Evolutionary conservation across 495 filamentous ascomycete genomes (phyloP), one percentile per base, ranked within the genome.

Genomic region (Penicillium canariense): DNA sequence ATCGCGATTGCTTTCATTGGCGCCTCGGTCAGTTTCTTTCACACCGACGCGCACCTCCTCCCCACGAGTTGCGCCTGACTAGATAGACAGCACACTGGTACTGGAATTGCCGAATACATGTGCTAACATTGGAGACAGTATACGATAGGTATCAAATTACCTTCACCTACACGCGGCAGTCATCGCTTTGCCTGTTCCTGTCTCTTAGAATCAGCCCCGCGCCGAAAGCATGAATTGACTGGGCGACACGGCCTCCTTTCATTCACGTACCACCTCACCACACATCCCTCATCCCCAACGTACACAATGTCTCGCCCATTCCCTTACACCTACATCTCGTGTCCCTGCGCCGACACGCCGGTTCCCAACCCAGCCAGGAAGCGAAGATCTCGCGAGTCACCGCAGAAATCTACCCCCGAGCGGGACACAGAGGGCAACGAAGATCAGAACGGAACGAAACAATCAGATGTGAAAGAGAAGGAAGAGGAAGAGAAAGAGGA

Each of bases 261-360:
- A 43, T 49, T 28, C 35, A 46, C 40, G 11, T 34, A 18, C 28
- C 26, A 18, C 38, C 36, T 22, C 27, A 36, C 39, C 18, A 28
- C 27, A 22, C 20, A 30, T 23, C 42, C 17, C 23, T 23, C 27
- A 25, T n/a, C 11, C 18, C 1, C 20, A n/a, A 32, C 31, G 38
- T 15, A 23, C 47, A 56, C 7, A 20, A 94, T 93, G 89, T 83
- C 87, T 25, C 80, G 84, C 28, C 78, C 84, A 27, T 91, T 87
- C 60, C 94, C 94, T 12, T 96, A 95, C 74, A 89, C 88, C 31
- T 92, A 88, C 71, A 90, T 97, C 62, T 87, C 90, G 59, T 98
- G 94, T 67, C 90, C 93, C 39, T 98, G 94, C 71, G 84, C 85
- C 50, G 87, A 95, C 25, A 74, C 65, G 11, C 67, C 76, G 18